Base-by-base conservation (phyloP, 768 basidiomycete genomes). In the Tylopilus subfusipes region DNA sequence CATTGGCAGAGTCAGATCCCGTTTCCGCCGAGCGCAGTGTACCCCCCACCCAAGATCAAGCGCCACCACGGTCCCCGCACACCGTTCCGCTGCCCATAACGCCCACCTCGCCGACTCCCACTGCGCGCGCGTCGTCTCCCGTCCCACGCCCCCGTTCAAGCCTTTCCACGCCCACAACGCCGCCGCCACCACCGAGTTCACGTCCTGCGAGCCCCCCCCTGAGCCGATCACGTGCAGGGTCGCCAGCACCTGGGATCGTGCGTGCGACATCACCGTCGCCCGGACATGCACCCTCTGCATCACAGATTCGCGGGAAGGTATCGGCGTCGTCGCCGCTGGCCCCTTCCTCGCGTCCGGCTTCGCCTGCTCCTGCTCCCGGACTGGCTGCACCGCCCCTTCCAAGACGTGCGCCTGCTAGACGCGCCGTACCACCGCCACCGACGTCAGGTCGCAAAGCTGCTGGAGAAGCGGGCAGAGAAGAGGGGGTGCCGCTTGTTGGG, bases 391-490 rank as follows among this genome's bases (percentile, higher is more conserved):
- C 87, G 0, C 87, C 86, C 2, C 67, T 90, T 22, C 87, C 87
- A 0, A 76, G 84, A 39, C 74, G 87, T 42, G 87, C 87, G 0
- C 79, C 84, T 45, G 82, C 79, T 1, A 76, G 87, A 21, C 72
- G 71, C 7, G 56, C 51, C 22, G 66, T 60, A 4, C 68, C 68
- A 39, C 62, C 73, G 2, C 75, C 65, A 10, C 45, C 56, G 4
- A 12, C 51, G n/a, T 19, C 42, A 2, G 47, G 18, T 7, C 24
- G 25, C 1, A 56, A 45, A 19, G 27, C 13, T 33, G n/a, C 16
- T 3, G 53, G 13, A 25, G 48, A 52, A 38, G 49, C 18, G 8
- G 31, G 11, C 22, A 60, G 52, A n/a, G 57, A 55, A 42, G 63
- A 54, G 11, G 42, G 4, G 13, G 19, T n/a, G 2, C 29, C 38